Evolutionary conservation across 2,329 filamentous ascomycete species (phyloP).

Genomic region (Venturia aucupariae): DNA sequence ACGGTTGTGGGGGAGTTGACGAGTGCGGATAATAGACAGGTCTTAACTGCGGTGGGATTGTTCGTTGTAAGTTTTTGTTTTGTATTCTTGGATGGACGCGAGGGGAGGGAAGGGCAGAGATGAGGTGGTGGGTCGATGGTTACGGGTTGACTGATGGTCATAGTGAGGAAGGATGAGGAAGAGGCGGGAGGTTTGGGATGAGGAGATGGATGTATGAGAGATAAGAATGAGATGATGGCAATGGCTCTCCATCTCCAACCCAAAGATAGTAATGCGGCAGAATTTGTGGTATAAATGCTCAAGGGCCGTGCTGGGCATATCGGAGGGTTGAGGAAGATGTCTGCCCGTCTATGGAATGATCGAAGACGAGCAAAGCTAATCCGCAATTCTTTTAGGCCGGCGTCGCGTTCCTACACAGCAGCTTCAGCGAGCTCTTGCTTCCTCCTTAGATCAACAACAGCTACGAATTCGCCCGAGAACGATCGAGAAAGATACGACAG

Average conservation of each 20-base stretch:
- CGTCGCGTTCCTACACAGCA: constrained; percentile 44
- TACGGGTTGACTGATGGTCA: no score
- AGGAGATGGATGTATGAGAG: no score
- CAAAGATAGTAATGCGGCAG: no score
- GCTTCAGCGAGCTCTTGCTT: constrained; percentile 42
- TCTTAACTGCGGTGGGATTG: constrained; percentile 39
- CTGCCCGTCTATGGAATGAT: neutral
- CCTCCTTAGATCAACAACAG: constrained; percentile 22
- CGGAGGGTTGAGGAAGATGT: no score
- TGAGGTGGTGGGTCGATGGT: no score
- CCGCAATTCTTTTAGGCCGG: constrained; percentile 30
- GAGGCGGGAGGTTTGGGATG: no score
- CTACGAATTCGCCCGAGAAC: neutral
- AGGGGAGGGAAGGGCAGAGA: neutral
- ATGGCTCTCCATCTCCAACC: no score
- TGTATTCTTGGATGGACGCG: neutral
- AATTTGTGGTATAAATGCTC: no score
- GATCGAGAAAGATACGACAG: neutral
- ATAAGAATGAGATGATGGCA: no score
- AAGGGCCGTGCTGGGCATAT: no score
- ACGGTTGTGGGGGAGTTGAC: constrained; percentile 33
- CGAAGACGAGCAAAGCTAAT: constrained; percentile 17
- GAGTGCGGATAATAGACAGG: constrained; percentile 39
- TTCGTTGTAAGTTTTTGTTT: constrained; percentile 38
- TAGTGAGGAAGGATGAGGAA: no score